Evolutionary conservation across 495 filamentous ascomycete genomes (phyloP), one percentile per base, ranked within the genome.

Genomic region (Parathielavia hyrcaniae): DNA sequence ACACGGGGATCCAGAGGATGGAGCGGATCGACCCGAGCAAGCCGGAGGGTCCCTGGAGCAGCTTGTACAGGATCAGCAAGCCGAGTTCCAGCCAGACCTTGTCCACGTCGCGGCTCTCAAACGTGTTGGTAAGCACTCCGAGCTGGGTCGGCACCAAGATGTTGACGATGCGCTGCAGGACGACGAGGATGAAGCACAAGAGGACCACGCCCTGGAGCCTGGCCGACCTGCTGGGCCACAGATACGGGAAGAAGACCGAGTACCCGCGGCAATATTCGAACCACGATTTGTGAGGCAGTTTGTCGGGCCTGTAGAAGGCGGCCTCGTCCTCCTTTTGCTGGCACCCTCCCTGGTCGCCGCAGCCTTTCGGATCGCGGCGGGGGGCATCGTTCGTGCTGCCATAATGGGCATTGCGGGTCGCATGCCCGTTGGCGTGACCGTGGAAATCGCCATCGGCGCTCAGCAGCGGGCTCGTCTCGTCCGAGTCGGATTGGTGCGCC

Each of bases 1-100:
- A 85, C 50, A 98, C 89, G 1, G 93, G 93, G 46, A 98, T 90
- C 93, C 93, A 98, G 30, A 98, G 74, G 17, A 86, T 81, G 19
- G 88, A 86, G 50, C 93, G 82, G 9, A 87, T 55, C 16, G 90
- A 92, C 13, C 90, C 89, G 35, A 97, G 81, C 20, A 96, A 72
- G 9, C 93, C 93, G 60, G 90, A 91, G 12, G 80, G 82, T 1
- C 93, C 95, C 70, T 97, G 95, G 35, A 97, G 79, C 72, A 95
- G 81, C 54, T 90, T 86, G 67, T 84, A 91, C 34, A 85, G 52
- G 55, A 96, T 88, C 62, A 95, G 89, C 12, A 96, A 61, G 36
- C 82, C 81, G 48, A 98, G 91, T 17, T 77, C 68, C 38, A 67
- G 60, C 53, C 68, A 74, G 11, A 70, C 70, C 58, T 65, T 70